Percentiles rank a stretch among this genome's conserved stretches.
phyloP scores from a whole-genome alignment of 176 grass and related monocot species.

The Melocanna baccifera region DNA sequence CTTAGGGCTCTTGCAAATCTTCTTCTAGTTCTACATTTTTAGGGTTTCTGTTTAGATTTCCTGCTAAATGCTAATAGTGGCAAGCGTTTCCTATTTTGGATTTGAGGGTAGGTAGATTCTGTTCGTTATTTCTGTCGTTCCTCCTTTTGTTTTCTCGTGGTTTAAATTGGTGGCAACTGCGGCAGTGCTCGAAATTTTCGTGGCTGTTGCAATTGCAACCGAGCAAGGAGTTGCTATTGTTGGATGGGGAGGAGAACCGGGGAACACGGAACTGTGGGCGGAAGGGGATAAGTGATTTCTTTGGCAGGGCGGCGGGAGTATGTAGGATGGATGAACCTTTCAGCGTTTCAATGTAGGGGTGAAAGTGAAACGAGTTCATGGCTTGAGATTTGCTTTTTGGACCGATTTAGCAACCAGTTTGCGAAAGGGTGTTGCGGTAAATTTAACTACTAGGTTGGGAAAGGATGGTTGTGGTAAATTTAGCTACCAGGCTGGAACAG shows the following conservation, averaged over 20 bases:
- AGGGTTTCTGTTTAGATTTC: slow-evolving; percentile 34
- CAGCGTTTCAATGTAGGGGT: neutral
- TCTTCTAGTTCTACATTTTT: neutral
- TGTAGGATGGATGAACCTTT: neutral
- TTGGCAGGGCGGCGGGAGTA: neutral
- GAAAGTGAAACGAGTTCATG: neutral
- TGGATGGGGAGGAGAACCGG: neutral
- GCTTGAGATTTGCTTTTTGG: neutral
- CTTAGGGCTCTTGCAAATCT: neutral
- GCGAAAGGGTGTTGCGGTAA: neutral
- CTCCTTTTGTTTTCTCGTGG: neutral
- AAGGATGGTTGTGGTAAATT: neutral
- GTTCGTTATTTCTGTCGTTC: neutral
- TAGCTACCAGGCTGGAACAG: neutral
- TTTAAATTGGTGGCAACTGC: neutral
- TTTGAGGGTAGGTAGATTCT: neutral
- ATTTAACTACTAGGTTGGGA: neutral
- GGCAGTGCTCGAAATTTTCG: neutral
- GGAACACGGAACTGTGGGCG: neutral
- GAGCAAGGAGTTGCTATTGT: neutral
- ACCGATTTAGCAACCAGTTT: neutral
- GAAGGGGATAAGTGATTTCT: neutral
- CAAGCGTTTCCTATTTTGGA: slow-evolving; percentile 6
- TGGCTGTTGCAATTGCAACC: neutral
- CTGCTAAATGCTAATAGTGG: slow-evolving; percentile 25